These are phyloP conservation scores for Sordariomycetes sp. DNA, from an alignment of 2,329 filamentous ascomycete genomes.

Conservation along the genomic window DNA sequence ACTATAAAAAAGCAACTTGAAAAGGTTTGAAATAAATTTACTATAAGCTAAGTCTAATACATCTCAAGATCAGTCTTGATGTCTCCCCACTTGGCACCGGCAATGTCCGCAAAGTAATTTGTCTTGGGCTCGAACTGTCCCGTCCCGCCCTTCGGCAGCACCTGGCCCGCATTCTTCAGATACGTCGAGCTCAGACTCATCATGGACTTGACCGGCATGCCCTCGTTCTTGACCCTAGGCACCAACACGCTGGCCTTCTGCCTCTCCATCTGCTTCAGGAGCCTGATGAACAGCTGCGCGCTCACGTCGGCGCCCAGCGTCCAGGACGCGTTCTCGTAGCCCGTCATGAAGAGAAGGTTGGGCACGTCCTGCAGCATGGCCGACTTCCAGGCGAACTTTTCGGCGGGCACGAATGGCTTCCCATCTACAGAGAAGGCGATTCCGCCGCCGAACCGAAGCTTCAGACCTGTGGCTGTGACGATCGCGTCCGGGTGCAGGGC, in stretches of 20 bases:
- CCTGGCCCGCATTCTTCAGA: conserved; percentile 26
- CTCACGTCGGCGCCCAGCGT: conserved; percentile 51
- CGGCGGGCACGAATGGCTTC: conserved; percentile 25
- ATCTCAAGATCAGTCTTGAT: conserved; percentile 12
- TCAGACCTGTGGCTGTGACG: conserved; percentile 55
- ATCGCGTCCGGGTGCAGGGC: conserved; percentile 50
- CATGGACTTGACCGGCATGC: conserved; percentile 22
- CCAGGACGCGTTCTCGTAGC: conserved; percentile 54
- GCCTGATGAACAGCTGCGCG: conserved; percentile 34
- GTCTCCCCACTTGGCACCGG: conserved; percentile 18
- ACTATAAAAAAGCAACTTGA: too few relatives aligned
- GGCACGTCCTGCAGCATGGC: conserved; percentile 55
- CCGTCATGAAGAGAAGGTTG: conserved; percentile 48
- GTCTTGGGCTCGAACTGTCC: conserved; percentile 21
- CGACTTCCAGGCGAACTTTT: conserved; percentile 47
- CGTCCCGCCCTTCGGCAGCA: conserved; percentile 36
- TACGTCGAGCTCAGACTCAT: conserved; percentile 42
- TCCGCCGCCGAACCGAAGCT: conserved; percentile 43
- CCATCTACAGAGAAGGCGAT: conserved; percentile 43
- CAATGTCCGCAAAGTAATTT: conserved; percentile 18
- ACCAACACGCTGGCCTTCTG: background rate
- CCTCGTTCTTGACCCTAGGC: background rate
- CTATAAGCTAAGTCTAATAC: conserved; percentile 1
- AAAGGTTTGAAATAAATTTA: too few relatives aligned
- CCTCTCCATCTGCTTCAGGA: conserved; percentile 37